A percentile compares a stretch with the other conserved stretches of the same genome.
Evolutionary conservation across 768 basidiomycete genomes (phyloP).

Genomic region (Trametes cingulata): DNA sequence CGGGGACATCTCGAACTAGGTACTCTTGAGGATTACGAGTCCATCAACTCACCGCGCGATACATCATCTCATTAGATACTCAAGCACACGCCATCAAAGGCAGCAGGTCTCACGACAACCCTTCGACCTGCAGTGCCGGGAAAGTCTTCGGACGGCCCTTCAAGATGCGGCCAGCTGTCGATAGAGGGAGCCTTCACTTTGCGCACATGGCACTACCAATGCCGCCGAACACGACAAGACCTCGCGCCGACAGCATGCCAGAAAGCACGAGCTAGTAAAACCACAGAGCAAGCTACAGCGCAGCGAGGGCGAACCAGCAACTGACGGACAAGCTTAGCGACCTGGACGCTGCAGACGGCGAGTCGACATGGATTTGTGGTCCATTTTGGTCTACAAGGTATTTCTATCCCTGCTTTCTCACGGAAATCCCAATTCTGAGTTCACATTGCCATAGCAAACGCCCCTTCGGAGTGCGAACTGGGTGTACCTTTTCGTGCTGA

Average conservation of each 20-base stretch:
- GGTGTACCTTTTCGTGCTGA: slow-evolving; percentile 10
- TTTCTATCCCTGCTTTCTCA: not conserved
- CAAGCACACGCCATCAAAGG: no score
- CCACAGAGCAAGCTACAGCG: not conserved
- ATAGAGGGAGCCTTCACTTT: no score
- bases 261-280: not conserved
- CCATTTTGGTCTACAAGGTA: slow-evolving; percentile 12
- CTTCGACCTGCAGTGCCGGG: no score
- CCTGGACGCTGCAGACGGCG: not conserved
- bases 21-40: no score
- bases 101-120: no score
- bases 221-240: not conserved
- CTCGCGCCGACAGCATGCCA: not conserved
- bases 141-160: no score
- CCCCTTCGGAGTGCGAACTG: slow-evolving; percentile 21
- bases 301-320: no score
- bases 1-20: no score
- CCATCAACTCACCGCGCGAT: no score
- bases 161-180: no score
- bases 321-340: not conserved
- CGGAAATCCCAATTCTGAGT: slow-evolving; percentile 15
- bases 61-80: no score
- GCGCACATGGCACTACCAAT: not conserved
- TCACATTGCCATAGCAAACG: slow-evolving; percentile 24
- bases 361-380: slow-evolving; percentile 10